Conservation (phyloP, 495 filamentous ascomycete species). For the Trichoderma erinaceum region DNA sequence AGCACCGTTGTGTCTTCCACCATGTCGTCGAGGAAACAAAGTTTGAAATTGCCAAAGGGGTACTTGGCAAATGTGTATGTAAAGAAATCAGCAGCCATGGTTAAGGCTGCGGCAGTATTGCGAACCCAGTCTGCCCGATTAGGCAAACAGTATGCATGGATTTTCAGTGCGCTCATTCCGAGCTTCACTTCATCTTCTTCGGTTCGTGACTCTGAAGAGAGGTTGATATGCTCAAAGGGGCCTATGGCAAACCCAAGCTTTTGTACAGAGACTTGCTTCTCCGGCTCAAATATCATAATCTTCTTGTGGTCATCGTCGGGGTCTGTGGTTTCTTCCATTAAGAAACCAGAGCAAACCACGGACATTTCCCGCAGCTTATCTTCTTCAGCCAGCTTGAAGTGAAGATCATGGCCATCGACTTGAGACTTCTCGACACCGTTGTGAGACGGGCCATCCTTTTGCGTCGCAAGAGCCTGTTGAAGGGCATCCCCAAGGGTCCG, state of each 20-base stretch:
- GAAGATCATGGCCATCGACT: not conserved
- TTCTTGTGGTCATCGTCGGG: constrained; percentile 69
- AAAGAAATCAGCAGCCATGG: constrained; percentile 73
- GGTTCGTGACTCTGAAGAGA: constrained; percentile 76
- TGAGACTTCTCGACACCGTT: constrained; percentile 19
- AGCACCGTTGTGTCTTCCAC: constrained; percentile 62
- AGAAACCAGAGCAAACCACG: constrained; percentile 82
- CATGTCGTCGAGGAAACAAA: constrained; percentile 91
- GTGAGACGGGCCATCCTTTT: constrained; percentile 15
- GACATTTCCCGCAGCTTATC: constrained; percentile 81
- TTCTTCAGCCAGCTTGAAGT: constrained; percentile 51
- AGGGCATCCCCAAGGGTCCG: constrained; percentile 82
- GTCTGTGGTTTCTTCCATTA: constrained; percentile 73
- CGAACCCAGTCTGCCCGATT: constrained; percentile 69
- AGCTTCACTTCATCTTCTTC: constrained; percentile 87
- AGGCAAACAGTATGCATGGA: constrained; percentile 87
- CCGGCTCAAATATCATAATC: constrained; percentile 70
- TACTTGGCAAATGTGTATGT: constrained; percentile 78
- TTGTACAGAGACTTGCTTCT: constrained; percentile 65
- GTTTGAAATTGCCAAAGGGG: constrained; percentile 79
- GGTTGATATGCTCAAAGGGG: constrained; percentile 87
- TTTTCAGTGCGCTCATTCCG: constrained; percentile 70
- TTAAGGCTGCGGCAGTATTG: constrained; percentile 61
- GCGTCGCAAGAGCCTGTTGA: constrained; percentile 32
- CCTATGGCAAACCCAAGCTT: constrained; percentile 90